Evolutionary conservation across 148 eudicot species (phyloP).

Genomic region (Persicaria tinctoria): DNA sequence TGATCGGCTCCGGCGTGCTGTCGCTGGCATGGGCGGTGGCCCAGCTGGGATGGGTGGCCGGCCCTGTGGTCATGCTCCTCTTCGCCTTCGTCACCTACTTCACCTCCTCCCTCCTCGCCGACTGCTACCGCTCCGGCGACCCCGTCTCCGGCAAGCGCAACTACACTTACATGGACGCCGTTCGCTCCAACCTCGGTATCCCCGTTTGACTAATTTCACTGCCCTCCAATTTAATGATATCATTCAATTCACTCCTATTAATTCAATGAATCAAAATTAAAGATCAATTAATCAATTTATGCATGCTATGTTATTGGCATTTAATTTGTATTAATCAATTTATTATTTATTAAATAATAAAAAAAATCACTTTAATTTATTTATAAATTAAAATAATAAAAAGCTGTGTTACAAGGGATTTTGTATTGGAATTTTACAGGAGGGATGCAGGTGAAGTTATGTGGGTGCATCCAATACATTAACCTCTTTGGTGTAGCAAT

Average conservation of each 20-base stretch:
- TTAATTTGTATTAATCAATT: too few species aligned
- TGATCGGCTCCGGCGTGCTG: constrained; percentile 18
- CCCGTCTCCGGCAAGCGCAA: constrained; percentile 19
- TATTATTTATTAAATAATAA: too few species aligned
- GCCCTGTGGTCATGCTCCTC: constrained; percentile 10
- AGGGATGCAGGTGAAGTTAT: constrained; percentile 13
- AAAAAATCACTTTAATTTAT: too few species aligned
- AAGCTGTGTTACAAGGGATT: not conserved
- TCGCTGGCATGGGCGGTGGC: constrained; percentile 19
- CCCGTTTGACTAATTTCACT: not conserved
- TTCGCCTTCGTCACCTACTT: constrained; percentile 17
- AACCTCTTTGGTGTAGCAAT: constrained; percentile 18
- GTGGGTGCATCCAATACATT: constrained; percentile 11
- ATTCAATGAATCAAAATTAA: too few species aligned
- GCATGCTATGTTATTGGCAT: too few species aligned
- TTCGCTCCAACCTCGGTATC: constrained; percentile 9
- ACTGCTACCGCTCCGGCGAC: constrained; percentile 19
- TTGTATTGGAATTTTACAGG: constrained; percentile 3
- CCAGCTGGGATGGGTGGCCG: constrained; percentile 18
- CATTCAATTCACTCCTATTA: too few species aligned
- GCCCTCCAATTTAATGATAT: not conserved
- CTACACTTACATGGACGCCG: constrained; percentile 21
- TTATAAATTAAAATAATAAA: too few species aligned
- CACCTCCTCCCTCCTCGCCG: constrained; percentile 14
- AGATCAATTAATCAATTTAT: too few species aligned